Conservation (phyloP, 768 basidiomycete species). For the Imleria badia region DNA sequence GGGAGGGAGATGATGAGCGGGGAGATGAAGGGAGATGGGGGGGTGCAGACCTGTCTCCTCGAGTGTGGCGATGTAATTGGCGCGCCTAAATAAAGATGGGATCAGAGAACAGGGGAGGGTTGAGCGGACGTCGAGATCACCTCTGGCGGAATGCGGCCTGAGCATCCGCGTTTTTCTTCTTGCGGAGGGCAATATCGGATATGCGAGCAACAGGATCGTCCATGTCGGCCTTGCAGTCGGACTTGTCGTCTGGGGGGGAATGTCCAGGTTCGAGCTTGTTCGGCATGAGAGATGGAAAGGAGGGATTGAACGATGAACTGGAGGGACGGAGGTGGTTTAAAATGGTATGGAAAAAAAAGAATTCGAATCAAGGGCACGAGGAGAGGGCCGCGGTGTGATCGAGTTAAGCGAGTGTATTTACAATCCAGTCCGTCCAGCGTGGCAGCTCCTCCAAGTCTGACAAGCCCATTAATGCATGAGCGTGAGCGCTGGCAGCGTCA, state of each 20-base stretch:
- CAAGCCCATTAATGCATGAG: not conserved
- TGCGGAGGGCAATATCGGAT: slow-evolving; percentile 70
- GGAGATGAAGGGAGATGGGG: not conserved
- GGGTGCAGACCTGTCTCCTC: slow-evolving; percentile 66
- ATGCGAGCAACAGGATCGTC: slow-evolving; percentile 41
- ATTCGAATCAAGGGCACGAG: slow-evolving; percentile 70
- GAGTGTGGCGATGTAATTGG: slow-evolving; percentile 84
- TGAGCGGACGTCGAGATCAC: slow-evolving; percentile 14
- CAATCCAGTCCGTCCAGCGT: slow-evolving; percentile 34
- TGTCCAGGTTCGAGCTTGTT: slow-evolving; percentile 29
- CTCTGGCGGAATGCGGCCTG: slow-evolving; percentile 83
- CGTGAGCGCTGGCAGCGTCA: not conserved
- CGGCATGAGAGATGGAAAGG: slow-evolving; percentile 21
- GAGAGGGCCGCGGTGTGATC: slow-evolving; percentile 45
- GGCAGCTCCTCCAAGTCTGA: slow-evolving; percentile 16
- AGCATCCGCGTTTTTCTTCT: slow-evolving; percentile 89
- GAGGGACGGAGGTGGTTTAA: slow-evolving; percentile 42
- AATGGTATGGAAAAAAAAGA: slow-evolving; percentile 65
- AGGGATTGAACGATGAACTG: slow-evolving; percentile 11
- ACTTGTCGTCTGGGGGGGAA: slow-evolving; percentile 37
- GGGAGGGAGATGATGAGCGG: slow-evolving; percentile 17
- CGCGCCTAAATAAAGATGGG: slow-evolving; percentile 42
- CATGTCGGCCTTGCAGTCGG: slow-evolving; percentile 37
- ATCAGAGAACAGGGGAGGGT: slow-evolving; percentile 19
- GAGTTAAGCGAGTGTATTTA: slow-evolving; percentile 39